Percentiles rank a stretch among this genome's conserved stretches.
Conservation (phyloP, 306 rosid genomes). For the Sechiopsis laciniata region DNA sequence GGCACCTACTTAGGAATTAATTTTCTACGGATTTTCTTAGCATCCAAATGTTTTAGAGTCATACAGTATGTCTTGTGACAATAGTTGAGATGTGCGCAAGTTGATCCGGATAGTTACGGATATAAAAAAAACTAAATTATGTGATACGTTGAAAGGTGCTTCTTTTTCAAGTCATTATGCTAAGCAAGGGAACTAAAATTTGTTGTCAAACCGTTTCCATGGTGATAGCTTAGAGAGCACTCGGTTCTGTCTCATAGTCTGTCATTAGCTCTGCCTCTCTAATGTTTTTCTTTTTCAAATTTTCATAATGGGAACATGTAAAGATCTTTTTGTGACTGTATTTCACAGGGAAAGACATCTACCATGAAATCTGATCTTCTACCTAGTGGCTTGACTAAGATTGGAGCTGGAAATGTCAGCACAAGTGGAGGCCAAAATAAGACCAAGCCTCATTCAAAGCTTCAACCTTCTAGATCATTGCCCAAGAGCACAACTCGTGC, state of each 20-base stretch:
- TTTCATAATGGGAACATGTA: neutral
- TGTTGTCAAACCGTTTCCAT: neutral
- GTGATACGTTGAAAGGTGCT: conserved; percentile 8
- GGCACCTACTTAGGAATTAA: too few relatives aligned
- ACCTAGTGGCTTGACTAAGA: conserved; percentile 50
- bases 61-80: too few relatives aligned
- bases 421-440: conserved; percentile 43
- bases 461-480: conserved; percentile 39
- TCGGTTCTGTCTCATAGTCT: neutral
- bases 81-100: too few relatives aligned
- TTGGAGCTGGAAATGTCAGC: conserved; percentile 32
- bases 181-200: conserved; percentile 17
- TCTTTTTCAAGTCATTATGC: conserved; percentile 13
- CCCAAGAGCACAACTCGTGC: conserved; percentile 25
- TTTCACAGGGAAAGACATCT: conserved; percentile 51
- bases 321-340: neutral
- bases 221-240: neutral
- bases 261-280: neutral
- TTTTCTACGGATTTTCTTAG: too few relatives aligned
- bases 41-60: too few relatives aligned
- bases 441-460: conserved; percentile 41
- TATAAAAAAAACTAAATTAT: too few relatives aligned
- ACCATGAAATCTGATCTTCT: conserved; percentile 40
- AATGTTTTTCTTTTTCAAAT: neutral
- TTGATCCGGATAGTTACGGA: too few relatives aligned